Evolutionary conservation across 2,329 filamentous ascomycete genomes (phyloP), one percentile per base, ranked within the genome.

Genomic region (Zarea fungicola): DNA sequence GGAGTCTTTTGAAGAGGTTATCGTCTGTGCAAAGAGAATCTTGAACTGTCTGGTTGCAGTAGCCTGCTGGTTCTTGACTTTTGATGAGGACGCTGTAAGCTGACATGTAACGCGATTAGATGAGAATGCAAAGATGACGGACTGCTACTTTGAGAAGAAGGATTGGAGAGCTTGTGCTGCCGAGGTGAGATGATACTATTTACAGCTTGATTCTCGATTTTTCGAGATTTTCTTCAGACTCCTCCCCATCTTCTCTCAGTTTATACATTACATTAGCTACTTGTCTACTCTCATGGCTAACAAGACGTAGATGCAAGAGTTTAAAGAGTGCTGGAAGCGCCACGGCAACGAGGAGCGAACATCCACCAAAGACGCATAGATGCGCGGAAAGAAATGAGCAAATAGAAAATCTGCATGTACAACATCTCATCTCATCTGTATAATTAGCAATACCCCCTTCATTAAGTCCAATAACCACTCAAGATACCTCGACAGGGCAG

Each of bases 121-220:
- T 19, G 92, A 97, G 63, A 96, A 97, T 62, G 73, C 80, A 47
- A 91, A 83, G 62, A 80, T 99, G 83, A 96, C 90, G 29, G 89
- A 97, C 66, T 99, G 93, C 69, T 96, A 95, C 67, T 96, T 82
- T 63, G 89, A 92, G 48, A 96, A 91, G 77, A 96, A 91, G 65
- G 93, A 99, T 65, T 99, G 93, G 92, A 78, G 93, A 58, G 76
- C 78, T 50, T 99, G 93, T 69, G 87, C 87, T 63, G 76, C 83
- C 56, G 92, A 97, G 81, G 92, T 95, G 66, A 73, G 86, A 71
- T 34, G 26, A 13, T 13, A 16, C 7, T 4, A n/a, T 2, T 8
- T 16, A 8, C 4, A 3, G 2, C 28, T 34, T 36, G 31, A 13
- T 6, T n/a, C 32, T 41, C 21, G 26, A 19, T 14, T 37, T 41